Percentiles rank a stretch among this genome's conserved stretches.
Conservation (phyloP, 2,329 filamentous ascomycete species). For the Sphaerulina populicola region DNA sequence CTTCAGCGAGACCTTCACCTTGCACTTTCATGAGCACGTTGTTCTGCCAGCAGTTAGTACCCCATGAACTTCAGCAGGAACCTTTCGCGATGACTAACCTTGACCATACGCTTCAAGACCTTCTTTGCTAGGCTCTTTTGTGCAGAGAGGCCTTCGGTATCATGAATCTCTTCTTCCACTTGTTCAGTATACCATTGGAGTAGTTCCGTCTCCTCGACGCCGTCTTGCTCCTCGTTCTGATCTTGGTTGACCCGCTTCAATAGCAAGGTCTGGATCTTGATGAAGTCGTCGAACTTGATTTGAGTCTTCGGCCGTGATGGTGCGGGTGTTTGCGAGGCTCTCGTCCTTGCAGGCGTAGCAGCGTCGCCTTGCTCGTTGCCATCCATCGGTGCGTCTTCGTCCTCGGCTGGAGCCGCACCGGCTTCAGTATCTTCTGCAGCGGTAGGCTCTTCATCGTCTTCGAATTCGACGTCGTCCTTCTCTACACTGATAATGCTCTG, state of each 20-base stretch:
- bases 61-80: background rate
- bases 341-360: slow-evolving; percentile 34
- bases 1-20: slow-evolving; percentile 81
- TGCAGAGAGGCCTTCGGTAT: slow-evolving; percentile 68
- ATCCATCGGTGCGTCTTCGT: slow-evolving; percentile 48
- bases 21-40: slow-evolving; percentile 54
- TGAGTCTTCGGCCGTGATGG: slow-evolving; percentile 59
- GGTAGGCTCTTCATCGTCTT: slow-evolving; percentile 56
- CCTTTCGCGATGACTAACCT: slow-evolving; percentile 46
- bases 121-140: slow-evolving; percentile 69
- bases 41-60: slow-evolving; percentile 38
- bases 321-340: slow-evolving; percentile 37
- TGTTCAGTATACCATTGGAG: slow-evolving; percentile 87
- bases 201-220: slow-evolving; percentile 73
- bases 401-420: slow-evolving; percentile 31
- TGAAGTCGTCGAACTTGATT: slow-evolving; percentile 93
- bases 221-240: slow-evolving; percentile 65
- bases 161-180: slow-evolving; percentile 72
- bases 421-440: slow-evolving; percentile 45
- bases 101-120: slow-evolving; percentile 92
- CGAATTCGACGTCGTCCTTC: slow-evolving; percentile 92
- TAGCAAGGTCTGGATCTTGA: slow-evolving; percentile 77
- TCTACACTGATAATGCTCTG: slow-evolving; percentile 97
- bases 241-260: slow-evolving; percentile 78
- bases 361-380: slow-evolving; percentile 27